Base-by-base conservation (phyloP, 345 rosid species). In the Rhodamnia argentea region DNA sequence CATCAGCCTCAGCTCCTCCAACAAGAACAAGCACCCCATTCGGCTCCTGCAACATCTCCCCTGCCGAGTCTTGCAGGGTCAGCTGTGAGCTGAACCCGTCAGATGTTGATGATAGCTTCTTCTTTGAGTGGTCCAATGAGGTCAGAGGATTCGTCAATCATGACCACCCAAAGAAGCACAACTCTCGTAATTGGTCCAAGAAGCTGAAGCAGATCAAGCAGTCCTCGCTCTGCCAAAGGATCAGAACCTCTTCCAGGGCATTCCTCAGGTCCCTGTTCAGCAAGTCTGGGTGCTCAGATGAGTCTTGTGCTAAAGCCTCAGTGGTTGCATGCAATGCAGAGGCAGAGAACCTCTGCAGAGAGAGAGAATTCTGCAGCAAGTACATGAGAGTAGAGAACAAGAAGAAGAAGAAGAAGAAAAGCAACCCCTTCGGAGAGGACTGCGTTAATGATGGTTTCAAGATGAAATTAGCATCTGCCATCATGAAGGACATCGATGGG, bases 211-310 rank as follows among this genome's bases (percentile, higher is more conserved):
- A 89, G 94, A 93, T 90, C 84, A 94, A 92, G 87, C 90, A 91
- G 53, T 93, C 94, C 26, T 90, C 91, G 4, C 84, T 97, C 20
- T 87, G 92, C 82, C 93, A 92, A 54, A 96, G 93, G 90, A 85
- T 95, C 56, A 95, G 88, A 84, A 91, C 96, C 44, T 96, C 99
- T 42, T 94, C 98, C 20, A 86, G 93, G 74, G 91, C 92, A 14
- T 96, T 90, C 88, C 58, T 96, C 5, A 94, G 57, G 91, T 93
- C 96, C 75, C 90, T 97, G 85, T 94, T 96, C 70, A 78, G 85
- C 2, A 96, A 90, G 85, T 93, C 94, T 54, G 93, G 89, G 13
- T 92, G 96, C 84, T 88, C 94, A 11, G 92, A 93, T 87, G 92
- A 90, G 15, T 90, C 91, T 16, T 87, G 82, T 60, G 87, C 95